Conservation (phyloP, 2,329 filamentous ascomycete species). For the Lecanicillium sp. region DNA sequence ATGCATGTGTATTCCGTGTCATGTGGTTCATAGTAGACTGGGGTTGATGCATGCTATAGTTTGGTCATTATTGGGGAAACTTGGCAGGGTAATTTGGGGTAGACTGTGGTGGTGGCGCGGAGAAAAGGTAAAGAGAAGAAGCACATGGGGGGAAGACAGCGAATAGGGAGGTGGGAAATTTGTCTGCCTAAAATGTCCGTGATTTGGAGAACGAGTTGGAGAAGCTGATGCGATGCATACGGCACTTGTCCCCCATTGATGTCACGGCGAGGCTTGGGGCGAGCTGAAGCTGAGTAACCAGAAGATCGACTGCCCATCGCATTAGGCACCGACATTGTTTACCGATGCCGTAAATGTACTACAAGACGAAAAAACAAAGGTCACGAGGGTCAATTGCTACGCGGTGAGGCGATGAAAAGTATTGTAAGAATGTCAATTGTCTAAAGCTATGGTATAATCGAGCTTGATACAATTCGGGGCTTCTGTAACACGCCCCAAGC, state of each 20-base stretch:
- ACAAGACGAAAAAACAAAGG: too few species aligned
- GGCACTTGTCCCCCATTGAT: too few species aligned
- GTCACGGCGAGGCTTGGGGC: too few species aligned
- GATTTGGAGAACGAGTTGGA: not conserved
- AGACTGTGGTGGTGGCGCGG: not conserved
- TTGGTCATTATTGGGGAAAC: not conserved
- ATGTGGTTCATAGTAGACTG: too few species aligned
- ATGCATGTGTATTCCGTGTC: too few species aligned
- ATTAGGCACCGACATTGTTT: slow-evolving; percentile 3
- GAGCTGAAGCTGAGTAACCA: not conserved
- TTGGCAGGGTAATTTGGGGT: not conserved
- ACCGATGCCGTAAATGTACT: not conserved
- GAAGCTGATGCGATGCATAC: not conserved
- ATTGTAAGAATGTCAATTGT: not conserved
- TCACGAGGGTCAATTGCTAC: too few species aligned
- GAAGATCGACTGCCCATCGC: not conserved
- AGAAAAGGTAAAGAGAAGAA: not conserved
- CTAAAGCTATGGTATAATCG: slow-evolving; percentile 7
- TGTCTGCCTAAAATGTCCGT: slow-evolving; percentile 4
- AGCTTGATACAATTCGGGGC: too few species aligned
- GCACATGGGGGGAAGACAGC: not conserved
- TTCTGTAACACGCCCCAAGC: slow-evolving; percentile 7
- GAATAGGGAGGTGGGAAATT: not conserved
- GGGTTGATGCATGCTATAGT: too few species aligned
- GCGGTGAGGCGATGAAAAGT: too few species aligned